These are phyloP conservation scores for Saccharomyces paradoxus DNA, from an alignment of 805 yeast genomes.

Conservation along the genomic window DNA sequence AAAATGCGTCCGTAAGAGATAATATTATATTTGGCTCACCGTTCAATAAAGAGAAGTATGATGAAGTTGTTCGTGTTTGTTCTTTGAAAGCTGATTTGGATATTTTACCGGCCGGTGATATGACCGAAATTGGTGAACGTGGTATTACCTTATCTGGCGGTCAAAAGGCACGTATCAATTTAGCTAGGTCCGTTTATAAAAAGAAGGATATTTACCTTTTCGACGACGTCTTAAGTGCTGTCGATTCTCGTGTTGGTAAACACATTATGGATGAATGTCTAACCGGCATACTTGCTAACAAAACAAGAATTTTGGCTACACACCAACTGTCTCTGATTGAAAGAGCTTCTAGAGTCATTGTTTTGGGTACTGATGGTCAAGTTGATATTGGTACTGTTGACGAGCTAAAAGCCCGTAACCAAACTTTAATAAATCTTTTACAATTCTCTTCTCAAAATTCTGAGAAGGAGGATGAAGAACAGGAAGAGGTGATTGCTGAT, in stretches of 20 bases:
- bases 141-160: slow-evolving; percentile 87
- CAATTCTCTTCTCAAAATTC: slow-evolving; percentile 35
- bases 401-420: slow-evolving; percentile 40
- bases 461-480: slow-evolving; percentile 23
- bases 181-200: slow-evolving; percentile 74
- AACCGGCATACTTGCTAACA: slow-evolving; percentile 44
- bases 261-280: slow-evolving; percentile 68
- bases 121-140: slow-evolving; percentile 75
- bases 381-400: slow-evolving; percentile 49
- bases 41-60: slow-evolving; percentile 44
- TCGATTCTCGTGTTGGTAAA: slow-evolving; percentile 79
- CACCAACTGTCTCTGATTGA: slow-evolving; percentile 71
- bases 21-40: slow-evolving; percentile 63
- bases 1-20: slow-evolving; percentile 68
- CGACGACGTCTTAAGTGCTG: slow-evolving; percentile 79
- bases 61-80: slow-evolving; percentile 53
- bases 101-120: slow-evolving; percentile 64
- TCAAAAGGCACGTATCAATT: slow-evolving; percentile 71
- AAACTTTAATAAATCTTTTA: slow-evolving; percentile 44
- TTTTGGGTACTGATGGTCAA: slow-evolving; percentile 55
- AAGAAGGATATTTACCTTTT: slow-evolving; percentile 57
- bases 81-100: slow-evolving; percentile 58
- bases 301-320: slow-evolving; percentile 72
- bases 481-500: slow-evolving; percentile 15
- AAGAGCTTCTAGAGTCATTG: slow-evolving; percentile 61